These are phyloP conservation scores for Cornus suecica DNA, from an alignment of 148 eudicot species.

Conservation along the genomic window DNA sequence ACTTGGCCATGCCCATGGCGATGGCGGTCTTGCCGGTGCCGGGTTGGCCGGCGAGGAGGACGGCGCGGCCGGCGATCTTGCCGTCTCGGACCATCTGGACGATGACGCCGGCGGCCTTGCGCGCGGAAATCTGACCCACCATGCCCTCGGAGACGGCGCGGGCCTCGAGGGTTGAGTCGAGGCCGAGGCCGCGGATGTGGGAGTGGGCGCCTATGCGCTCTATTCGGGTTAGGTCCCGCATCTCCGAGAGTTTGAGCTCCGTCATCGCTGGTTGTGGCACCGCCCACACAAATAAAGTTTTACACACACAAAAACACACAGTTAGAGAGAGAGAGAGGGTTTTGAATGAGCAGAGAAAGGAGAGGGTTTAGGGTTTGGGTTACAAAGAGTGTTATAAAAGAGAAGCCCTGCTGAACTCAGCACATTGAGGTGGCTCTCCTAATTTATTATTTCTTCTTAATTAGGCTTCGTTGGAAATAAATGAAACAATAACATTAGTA, in stretches of 20 bases:
- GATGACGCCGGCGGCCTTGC: constrained; percentile 93
- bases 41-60: constrained; percentile 91
- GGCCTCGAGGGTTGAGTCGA: constrained; percentile 82
- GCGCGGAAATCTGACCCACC: constrained; percentile 81
- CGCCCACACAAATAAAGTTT: too few species aligned
- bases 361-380: too few species aligned
- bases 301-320: too few species aligned
- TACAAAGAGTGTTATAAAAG: too few species aligned
- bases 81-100: constrained; percentile 92
- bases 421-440: too few species aligned
- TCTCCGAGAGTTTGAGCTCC: constrained; percentile 76
- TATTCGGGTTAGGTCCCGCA: constrained; percentile 80
- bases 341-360: too few species aligned
- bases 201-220: constrained; percentile 98
- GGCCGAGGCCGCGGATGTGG: constrained; percentile 92
- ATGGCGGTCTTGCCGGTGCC: constrained; percentile 98
- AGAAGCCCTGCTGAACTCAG: too few species aligned
- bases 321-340: constrained; percentile 6
- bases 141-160: constrained; percentile 83
- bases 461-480: too few species aligned
- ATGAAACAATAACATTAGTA: too few species aligned
- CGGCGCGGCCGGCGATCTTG: constrained; percentile 88
- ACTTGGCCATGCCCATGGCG: constrained; percentile 97
- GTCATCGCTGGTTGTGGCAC: constrained; percentile 41
- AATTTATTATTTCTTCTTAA: too few species aligned